phyloP scores from a whole-genome alignment of 2,329 filamentous ascomycete genomes.

The Neonectria magnoliae region DNA sequence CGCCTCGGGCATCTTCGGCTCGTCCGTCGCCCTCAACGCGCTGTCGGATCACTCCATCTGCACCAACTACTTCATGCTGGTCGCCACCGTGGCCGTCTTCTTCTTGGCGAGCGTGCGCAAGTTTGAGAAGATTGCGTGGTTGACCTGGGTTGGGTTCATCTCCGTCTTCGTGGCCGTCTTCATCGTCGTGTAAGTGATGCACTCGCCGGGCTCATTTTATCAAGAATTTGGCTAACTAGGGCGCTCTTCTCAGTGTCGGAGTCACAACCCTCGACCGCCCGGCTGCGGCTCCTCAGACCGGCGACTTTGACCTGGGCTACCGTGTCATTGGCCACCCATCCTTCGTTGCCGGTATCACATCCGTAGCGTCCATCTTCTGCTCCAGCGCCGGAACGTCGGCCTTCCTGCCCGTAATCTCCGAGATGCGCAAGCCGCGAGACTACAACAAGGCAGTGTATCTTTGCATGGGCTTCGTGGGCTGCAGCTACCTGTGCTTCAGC shows the following conservation, averaged over 20 bases:
- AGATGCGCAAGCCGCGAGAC: conserved; percentile 62
- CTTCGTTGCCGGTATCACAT: conserved; percentile 68
- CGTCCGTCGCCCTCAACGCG: conserved; percentile 68
- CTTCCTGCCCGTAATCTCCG: conserved; percentile 72
- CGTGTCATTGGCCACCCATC: conserved; percentile 63
- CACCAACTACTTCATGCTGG: conserved; percentile 66
- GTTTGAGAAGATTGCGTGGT: conserved; percentile 68
- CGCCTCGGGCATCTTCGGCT: conserved; percentile 67
- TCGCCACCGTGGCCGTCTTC: conserved; percentile 62
- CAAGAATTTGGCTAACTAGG: neutral
- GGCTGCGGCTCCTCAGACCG: conserved; percentile 67
- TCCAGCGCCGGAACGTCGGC: conserved; percentile 67
- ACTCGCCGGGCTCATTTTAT: neutral
- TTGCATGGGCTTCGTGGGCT: conserved; percentile 67
- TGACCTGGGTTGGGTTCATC: conserved; percentile 69
- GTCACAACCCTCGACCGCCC: conserved; percentile 67
- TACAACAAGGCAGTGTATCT: conserved; percentile 59
- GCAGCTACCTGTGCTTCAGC: conserved; percentile 66
- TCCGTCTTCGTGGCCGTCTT: conserved; percentile 68
- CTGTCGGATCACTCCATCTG: conserved; percentile 67
- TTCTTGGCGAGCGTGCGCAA: conserved; percentile 64
- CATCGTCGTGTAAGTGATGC: conserved; percentile 59
- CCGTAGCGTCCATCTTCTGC: conserved; percentile 68
- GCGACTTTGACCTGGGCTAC: conserved; percentile 69
- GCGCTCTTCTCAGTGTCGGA: conserved; percentile 51